Evolutionary conservation across 2,329 filamentous ascomycete genomes (phyloP), one percentile per base, ranked within the genome.

Genomic region (Fusarium verticillioides): DNA sequence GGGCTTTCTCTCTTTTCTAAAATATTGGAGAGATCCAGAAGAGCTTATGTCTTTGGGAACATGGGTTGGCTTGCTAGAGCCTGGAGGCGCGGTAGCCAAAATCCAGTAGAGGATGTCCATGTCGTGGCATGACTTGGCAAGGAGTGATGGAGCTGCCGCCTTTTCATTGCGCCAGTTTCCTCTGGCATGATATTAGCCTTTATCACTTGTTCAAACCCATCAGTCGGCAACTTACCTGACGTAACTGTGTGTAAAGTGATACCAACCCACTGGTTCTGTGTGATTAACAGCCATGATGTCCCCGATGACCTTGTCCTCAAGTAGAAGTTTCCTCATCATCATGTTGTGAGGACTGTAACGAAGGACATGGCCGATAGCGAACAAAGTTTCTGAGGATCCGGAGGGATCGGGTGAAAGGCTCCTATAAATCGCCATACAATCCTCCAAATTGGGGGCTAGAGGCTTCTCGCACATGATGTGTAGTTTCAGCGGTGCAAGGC

Each of bases 161-260:
- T 56, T 56, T 56, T 56, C 53, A 15, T 56, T 56, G 12, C 53
- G 53, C 53, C 53, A 56, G 30, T 43, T 56, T 34, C 53, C 53
- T 56, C 53, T 56, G 26, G 16, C 5, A 9, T 5, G 6, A 2
- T 0, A 16, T 56, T 11, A 56, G 26, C 4, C 53, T 16, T 23
- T 21, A 23, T 23, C 6, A 1, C 6, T 16, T 26, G 1, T 6
- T 2, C 2, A 5, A 32, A 6, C 16, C 2, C 2, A 32, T 15
- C 2, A 19, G 37, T 40, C 5, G 16, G 5, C 6, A 21, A 6
- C 37, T 16, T 56, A 43, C 53, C 53, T 43, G 1, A 56, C 53
- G 16, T 56, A 56, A 16, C 53, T 56, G 21, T 56, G 53, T 9
- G 53, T 43, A 26, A 56, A 56, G 15, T 56, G 53, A 43, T 43